Evolutionary conservation across 2,329 filamentous ascomycete species (phyloP).

Genomic region (Venturia asperata): DNA sequence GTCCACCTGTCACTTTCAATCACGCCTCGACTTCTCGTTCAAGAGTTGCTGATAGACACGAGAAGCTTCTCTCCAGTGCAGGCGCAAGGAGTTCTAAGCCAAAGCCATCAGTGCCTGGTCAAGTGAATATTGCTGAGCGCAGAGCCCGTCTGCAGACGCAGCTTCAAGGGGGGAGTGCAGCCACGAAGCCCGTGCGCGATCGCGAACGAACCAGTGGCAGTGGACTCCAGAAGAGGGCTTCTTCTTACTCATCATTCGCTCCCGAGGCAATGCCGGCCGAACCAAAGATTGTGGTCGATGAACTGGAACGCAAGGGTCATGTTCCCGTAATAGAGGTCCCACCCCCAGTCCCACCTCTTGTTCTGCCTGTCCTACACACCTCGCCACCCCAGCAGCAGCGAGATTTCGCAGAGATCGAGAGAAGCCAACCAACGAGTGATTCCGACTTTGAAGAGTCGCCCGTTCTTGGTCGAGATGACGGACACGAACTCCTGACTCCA

Average conservation of each 20-base stretch:
- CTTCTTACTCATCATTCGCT: neutral
- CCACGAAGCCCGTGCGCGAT: constrained; percentile 3
- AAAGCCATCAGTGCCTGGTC: constrained; percentile 17
- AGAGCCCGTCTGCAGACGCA: constrained; percentile 17
- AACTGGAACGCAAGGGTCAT: constrained; percentile 2
- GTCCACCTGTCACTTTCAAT: constrained; percentile 23
- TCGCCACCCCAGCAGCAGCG: neutral
- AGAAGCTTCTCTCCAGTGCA: neutral
- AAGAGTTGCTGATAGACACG: constrained; percentile 17
- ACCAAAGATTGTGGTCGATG: constrained; percentile 6
- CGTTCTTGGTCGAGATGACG: constrained; percentile 12
- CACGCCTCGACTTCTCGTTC: constrained; percentile 22
- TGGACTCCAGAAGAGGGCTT: neutral
- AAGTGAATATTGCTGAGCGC: constrained; percentile 17
- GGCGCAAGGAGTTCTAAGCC: constrained; percentile 5
- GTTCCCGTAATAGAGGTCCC: neutral
- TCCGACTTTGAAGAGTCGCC: constrained; percentile 19
- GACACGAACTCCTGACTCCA: neutral
- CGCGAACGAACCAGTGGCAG: neutral
- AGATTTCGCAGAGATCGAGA: neutral
- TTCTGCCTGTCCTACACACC: neutral
- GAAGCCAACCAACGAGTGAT: neutral
- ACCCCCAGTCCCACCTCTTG: constrained; percentile 6
- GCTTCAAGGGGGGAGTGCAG: constrained; percentile 7
- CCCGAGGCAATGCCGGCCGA: neutral